Evolutionary conservation across 306 rosid species (phyloP), one percentile per base, ranked within the genome.

Genomic region (Carpinus fangiana): DNA sequence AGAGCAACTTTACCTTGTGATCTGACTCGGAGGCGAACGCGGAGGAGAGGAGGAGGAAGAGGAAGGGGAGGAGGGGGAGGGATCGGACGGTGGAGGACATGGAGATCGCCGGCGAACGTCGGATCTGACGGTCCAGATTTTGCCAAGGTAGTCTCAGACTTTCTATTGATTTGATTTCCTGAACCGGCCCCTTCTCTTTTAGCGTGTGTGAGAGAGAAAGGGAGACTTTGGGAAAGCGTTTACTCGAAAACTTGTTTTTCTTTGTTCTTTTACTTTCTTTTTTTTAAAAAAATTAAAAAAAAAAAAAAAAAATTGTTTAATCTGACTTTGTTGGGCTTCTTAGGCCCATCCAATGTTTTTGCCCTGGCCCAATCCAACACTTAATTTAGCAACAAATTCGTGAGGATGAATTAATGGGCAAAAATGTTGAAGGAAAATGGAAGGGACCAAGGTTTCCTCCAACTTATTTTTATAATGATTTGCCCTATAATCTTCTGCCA

Each of bases 11-110:
- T 81, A 93, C 99, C 97, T 76, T 93, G 88, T 96, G 99, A 90
- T 96, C 99, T 57, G 96, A 83, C 75, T 96, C 99, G 61, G 97
- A 83, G 75, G 97, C 96, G 80, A 88, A 68, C 13, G 82, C 86
- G 59, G 82, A 53, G 5, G 87, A 82, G 12, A 85, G 84, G 76
- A 80, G 65, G 57, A 81, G 84, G 56, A 85, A 59, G 48, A 86
- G 56, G 78, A 85, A 36, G 46, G 86, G 7, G 50, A 83, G 16
- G 66, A 64, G 82, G 41, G 80, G 47, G 71, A 78, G 78, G 69
- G 92, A 92, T 86, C 97, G 90, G 67, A 81, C 83, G 88, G 89
- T 51, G 87, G 84, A 78, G 84, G 86, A 83, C 99, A 93, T 96
- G 87, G 86, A 76, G 90, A 79, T 78, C 88, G 45, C 79, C 82